Conservation (phyloP, 2,329 filamentous ascomycete species). For the Ascochyta koolunga region DNA sequence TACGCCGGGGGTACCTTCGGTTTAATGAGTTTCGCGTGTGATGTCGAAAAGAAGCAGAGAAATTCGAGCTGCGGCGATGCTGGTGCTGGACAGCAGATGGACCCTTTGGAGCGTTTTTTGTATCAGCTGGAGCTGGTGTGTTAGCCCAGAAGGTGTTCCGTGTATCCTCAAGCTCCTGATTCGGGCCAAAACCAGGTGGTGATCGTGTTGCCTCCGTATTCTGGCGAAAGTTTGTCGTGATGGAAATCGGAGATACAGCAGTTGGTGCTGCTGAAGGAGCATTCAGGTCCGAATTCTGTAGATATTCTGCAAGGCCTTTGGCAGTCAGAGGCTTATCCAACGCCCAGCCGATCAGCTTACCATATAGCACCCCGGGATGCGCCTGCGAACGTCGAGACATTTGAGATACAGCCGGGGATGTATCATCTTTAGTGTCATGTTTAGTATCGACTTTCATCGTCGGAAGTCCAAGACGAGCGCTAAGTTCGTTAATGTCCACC, state of each 20-base stretch:
- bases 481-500: slow-evolving; percentile 26
- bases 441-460: not conserved
- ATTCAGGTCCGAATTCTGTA: slow-evolving; percentile 7
- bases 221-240: not conserved
- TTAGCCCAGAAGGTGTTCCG: not conserved
- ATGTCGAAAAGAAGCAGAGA: not conserved
- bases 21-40: slow-evolving; percentile 9
- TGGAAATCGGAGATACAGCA: not conserved
- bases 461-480: slow-evolving; percentile 21
- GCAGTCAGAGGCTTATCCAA: slow-evolving; percentile 30
- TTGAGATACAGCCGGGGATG: slow-evolving; percentile 1
- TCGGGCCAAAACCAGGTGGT: not conserved
- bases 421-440: no score
- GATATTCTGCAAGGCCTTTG: slow-evolving; percentile 23
- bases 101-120: not conserved
- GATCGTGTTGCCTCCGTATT: not conserved
- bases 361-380: slow-evolving; percentile 12
- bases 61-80: slow-evolving; percentile 8
- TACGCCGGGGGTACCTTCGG: slow-evolving; percentile 6
- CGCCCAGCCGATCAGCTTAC: slow-evolving; percentile 31
- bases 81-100: not conserved
- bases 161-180: not conserved
- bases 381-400: slow-evolving; percentile 5
- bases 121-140: not conserved
- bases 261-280: not conserved